phyloP scores from a whole-genome alignment of 768 basidiomycete genomes.

The Serendipita sp. region DNA sequence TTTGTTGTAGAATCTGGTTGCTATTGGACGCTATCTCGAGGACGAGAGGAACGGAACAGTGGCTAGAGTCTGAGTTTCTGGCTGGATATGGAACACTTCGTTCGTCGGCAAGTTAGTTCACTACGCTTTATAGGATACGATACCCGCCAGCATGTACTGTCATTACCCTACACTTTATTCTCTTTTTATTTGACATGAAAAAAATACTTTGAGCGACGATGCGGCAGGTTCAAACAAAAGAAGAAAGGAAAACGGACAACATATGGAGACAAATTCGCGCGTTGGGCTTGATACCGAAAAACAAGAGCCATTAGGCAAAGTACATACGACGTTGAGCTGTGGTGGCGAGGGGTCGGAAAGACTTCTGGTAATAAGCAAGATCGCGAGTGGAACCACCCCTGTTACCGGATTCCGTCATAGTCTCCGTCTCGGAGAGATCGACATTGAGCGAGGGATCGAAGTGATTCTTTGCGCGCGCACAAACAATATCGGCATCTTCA shows the following conservation, averaged over 20 bases:
- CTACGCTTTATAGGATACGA: not conserved
- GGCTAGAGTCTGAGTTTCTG: not conserved
- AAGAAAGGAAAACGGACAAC: too few relatives aligned
- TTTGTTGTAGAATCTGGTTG: constrained; percentile 49
- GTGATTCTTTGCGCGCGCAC: constrained; percentile 65
- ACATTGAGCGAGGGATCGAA: constrained; percentile 35
- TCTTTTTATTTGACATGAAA: constrained; percentile 5
- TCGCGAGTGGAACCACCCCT: not conserved
- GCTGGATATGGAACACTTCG: too few relatives aligned
- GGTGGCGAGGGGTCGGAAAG: not conserved
- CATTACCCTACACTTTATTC: constrained; percentile 4
- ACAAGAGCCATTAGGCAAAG: not conserved
- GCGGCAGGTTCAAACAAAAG: too few relatives aligned
- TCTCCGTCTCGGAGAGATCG: not conserved
- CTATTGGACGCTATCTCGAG: constrained; percentile 75
- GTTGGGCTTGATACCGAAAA: not conserved
- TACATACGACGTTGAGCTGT: constrained; percentile 3
- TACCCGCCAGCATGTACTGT: constrained; percentile 13
- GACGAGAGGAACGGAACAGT: constrained; percentile 65
- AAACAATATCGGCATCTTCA: constrained; percentile 60
- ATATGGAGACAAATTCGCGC: too few relatives aligned
- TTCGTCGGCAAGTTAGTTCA: too few relatives aligned
- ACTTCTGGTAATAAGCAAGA: constrained; percentile 1
- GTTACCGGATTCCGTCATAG: not conserved
- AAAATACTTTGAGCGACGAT: too few relatives aligned